phyloP scores from a whole-genome alignment of 2,329 filamentous ascomycete species.

The Penicillium sp. region DNA sequence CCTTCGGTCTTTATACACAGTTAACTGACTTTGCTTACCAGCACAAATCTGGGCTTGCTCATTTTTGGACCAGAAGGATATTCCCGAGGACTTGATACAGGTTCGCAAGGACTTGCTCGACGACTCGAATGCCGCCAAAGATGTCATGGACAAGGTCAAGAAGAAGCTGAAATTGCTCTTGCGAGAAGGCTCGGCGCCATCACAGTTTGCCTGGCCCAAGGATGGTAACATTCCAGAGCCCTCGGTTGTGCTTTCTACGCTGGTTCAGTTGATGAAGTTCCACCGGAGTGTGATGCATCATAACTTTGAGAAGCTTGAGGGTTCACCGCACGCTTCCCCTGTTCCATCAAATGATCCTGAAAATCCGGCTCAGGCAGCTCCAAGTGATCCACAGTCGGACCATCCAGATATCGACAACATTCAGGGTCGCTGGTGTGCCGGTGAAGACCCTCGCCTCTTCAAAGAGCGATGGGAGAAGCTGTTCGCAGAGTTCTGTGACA shows the following conservation, averaged over 20 bases:
- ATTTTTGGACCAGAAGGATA: constrained; percentile 83
- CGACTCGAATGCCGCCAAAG: constrained; percentile 97
- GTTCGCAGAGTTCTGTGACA: constrained; percentile 93
- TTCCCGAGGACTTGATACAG: constrained; percentile 81
- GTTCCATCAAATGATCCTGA: constrained; percentile 30
- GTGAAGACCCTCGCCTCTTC: constrained; percentile 92
- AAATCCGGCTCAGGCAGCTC: constrained; percentile 17
- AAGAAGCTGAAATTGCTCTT: constrained; percentile 96
- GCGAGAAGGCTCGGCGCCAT: constrained; percentile 87
- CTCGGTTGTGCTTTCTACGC: constrained; percentile 84
- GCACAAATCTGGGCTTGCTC: constrained; percentile 93
- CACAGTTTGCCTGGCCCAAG: constrained; percentile 96
- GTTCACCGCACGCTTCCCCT: constrained; percentile 61
- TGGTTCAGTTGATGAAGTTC: constrained; percentile 97
- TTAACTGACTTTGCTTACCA: constrained; percentile 22
- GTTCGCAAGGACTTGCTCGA: constrained; percentile 93
- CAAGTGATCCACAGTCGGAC: constrained; percentile 20
- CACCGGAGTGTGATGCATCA: constrained; percentile 92
- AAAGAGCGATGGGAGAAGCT: constrained; percentile 98
- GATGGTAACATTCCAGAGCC: constrained; percentile 85
- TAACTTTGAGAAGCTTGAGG: constrained; percentile 81
- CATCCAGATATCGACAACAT: constrained; percentile 66
- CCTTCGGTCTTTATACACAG: neutral
- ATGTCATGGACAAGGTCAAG: constrained; percentile 99
- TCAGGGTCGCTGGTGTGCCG: constrained; percentile 92